Percentiles rank a stretch among this genome's conserved stretches.
Evolutionary conservation across 352 stramenopile genomes (phyloP).

Genomic region (Aphanomyces stellatus): DNA sequence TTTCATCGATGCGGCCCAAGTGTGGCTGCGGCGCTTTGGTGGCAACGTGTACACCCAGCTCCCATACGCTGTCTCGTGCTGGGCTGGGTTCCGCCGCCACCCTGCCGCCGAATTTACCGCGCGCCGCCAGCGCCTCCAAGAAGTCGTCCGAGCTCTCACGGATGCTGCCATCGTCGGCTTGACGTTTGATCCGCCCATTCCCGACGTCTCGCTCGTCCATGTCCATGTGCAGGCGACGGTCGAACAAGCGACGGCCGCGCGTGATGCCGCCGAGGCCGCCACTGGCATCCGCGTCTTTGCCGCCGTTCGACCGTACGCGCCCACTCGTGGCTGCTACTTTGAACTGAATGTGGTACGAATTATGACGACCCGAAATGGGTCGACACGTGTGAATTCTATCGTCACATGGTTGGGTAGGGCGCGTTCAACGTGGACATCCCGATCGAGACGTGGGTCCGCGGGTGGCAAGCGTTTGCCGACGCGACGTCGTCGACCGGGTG

Average conservation of each 20-base stretch:
- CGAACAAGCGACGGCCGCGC: not conserved
- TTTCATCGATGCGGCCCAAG: conserved; percentile 38
- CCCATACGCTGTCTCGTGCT: conserved; percentile 41
- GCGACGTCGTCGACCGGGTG: not conserved
- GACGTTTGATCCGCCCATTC: conserved; percentile 24
- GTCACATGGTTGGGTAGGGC: conserved; percentile 5
- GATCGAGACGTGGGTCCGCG: conserved; percentile 11
- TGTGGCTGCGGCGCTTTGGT: conserved; percentile 56
- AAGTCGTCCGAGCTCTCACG: conserved; percentile 11
- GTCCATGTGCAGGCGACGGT: conserved; percentile 19
- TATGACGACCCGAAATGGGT: not conserved
- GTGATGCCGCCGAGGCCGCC: not conserved
- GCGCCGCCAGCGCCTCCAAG: not conserved
- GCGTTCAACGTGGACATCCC: conserved; percentile 1
- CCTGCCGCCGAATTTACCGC: not conserved
- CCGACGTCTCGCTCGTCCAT: conserved; percentile 24
- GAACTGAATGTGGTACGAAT: conserved; percentile 20
- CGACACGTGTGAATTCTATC: not conserved
- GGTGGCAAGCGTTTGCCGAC: conserved; percentile 12
- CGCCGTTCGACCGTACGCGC: not conserved
- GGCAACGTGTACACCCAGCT: conserved; percentile 51
- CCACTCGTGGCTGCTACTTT: not conserved
- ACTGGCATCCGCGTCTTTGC: conserved; percentile 12
- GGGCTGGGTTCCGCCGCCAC: conserved; percentile 29
- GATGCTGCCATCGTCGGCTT: not conserved